Base-by-base conservation (phyloP, 225 moss, liverwort and hornwort genomes). In the Rhytidiadelphus loreus region DNA sequence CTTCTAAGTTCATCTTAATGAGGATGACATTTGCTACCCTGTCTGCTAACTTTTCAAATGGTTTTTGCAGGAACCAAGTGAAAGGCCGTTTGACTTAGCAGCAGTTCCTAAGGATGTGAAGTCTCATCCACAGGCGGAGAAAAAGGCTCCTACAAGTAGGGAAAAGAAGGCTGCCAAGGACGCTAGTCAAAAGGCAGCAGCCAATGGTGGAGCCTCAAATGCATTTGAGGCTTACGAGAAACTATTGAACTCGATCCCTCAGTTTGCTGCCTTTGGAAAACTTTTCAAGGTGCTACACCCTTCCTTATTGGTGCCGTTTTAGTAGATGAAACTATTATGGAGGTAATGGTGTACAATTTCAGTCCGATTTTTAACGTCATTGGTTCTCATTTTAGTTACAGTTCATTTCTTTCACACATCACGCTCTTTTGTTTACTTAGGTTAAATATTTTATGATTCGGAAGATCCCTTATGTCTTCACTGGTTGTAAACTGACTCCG, bases 101-200 rank as follows among this genome's bases (percentile, higher is more conserved):
- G 96, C 94, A 92, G 96, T 98, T 41, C 86, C 96, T 8, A 96
- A 88, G 90, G 96, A 95, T 70, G 85, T 92, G 84, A 95, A 94
- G 87, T 85, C 86, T 73, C 94, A 72, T 75, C 94, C 92, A 41
- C 87, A 90, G 77, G 91, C 88, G 70, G 98, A 98, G 88, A 92
- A 91, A 90, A 92, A 89, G 88, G 90, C 81, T 81, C 90, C 92
- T 62, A 90, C 90, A 61, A 92, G 92, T 81, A 88, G 89, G 81
- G 92, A 92, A 71, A 98, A 98, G 95, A 98, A 98, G 92, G 91
- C 91, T 76, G 93, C 94, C n/a, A 98, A 96, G 89, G 98, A 96
- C 78, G 95, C 92, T 53, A 90, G 85, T 83, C 95, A 90, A 50
- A 96, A 96, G 91, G 93, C 87, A 86, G 86, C 90, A 81, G 90